Conservation (phyloP, 2,329 filamentous ascomycete species). For the Nannizziopsis arthrosporioides region DNA sequence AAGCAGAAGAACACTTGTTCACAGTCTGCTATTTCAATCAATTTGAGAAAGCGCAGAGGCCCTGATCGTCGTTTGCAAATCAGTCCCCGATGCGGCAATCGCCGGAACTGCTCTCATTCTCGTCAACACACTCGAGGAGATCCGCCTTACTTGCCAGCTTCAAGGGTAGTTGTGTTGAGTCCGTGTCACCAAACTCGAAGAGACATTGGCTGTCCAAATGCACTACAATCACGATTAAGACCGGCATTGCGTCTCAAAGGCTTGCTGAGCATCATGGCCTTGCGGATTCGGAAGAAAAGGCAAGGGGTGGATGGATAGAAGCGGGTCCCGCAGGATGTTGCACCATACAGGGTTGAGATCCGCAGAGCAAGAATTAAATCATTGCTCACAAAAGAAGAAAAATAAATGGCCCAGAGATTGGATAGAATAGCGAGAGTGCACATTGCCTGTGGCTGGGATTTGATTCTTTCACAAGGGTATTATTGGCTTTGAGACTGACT, state of each 20-base stretch:
- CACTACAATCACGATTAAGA: slow-evolving; percentile 4
- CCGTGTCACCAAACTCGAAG: no score
- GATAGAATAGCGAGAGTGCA: no score
- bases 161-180: no score
- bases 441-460: no score
- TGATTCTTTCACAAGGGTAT: no score
- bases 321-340: not conserved
- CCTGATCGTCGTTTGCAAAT: slow-evolving; percentile 1
- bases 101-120: not conserved
- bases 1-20: not conserved
- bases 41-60: not conserved
- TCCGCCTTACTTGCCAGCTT: not conserved
- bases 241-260: slow-evolving; percentile 2
- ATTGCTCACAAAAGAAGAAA: no score
- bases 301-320: not conserved
- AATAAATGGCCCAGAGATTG: no score
- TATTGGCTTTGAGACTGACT: no score
- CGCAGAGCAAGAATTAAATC: not conserved
- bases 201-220: not conserved
- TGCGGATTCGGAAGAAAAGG: not conserved
- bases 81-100: slow-evolving; percentile 4
- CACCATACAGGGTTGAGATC: not conserved
- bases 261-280: no score
- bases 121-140: not conserved
- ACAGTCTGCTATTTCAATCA: not conserved